phyloP scores from a whole-genome alignment of 305 asterid genomes.

The Stenogyne calaminthoides region DNA sequence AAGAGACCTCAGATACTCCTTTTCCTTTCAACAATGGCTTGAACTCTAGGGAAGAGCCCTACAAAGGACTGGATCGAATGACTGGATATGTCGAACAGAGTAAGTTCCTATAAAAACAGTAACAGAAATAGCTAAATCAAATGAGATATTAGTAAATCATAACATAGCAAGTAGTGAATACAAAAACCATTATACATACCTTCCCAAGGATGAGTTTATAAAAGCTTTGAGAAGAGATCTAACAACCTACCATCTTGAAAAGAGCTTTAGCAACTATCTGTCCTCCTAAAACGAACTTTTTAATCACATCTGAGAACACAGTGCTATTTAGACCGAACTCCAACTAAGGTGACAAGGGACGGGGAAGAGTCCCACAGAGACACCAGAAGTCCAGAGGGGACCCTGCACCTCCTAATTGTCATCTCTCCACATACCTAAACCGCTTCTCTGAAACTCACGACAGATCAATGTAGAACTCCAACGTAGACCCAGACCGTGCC shows the following conservation, averaged over 20 bases:
- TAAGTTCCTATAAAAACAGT: slow-evolving; percentile 67
- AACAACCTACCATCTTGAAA: slow-evolving; percentile 91
- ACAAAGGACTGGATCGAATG: slow-evolving; percentile 86
- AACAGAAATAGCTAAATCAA: slow-evolving; percentile 19
- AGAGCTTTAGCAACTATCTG: slow-evolving; percentile 88
- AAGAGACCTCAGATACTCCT: slow-evolving; percentile 46
- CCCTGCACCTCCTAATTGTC: slow-evolving; percentile 48
- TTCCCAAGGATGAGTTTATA: slow-evolving; percentile 78
- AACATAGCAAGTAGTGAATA: slow-evolving; percentile 21
- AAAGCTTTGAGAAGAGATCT: slow-evolving; percentile 88
- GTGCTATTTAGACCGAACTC: slow-evolving; percentile 41
- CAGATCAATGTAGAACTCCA: slow-evolving; percentile 93
- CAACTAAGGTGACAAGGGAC: slow-evolving; percentile 72
- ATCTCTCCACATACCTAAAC: slow-evolving; percentile 93
- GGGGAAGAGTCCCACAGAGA: slow-evolving; percentile 88
- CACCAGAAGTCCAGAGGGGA: slow-evolving; percentile 40
- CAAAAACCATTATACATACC: slow-evolving; percentile 54
- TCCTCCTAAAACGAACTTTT: slow-evolving; percentile 78
- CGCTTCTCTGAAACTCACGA: slow-evolving; percentile 78
- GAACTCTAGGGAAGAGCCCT: slow-evolving; percentile 75
- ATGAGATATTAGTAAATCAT: not conserved
- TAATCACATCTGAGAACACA: slow-evolving; percentile 56
- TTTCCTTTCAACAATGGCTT: slow-evolving; percentile 79
- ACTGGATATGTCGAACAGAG: slow-evolving; percentile 71
- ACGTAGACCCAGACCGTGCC: slow-evolving; percentile 98